phyloP scores from a whole-genome alignment of 495 filamentous ascomycete genomes.

The Lepraria neglecta region DNA sequence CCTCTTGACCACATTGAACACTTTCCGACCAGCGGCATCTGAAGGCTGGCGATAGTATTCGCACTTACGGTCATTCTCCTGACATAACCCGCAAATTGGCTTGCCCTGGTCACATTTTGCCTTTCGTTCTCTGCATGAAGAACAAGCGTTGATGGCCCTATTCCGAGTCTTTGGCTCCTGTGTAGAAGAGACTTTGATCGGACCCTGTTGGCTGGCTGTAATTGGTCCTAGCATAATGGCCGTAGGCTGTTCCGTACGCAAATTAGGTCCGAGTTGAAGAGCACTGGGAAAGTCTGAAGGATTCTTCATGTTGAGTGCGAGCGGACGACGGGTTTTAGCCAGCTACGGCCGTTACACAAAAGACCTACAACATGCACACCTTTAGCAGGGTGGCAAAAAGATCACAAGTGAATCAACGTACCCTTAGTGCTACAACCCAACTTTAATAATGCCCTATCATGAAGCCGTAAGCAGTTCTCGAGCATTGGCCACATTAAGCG shows the following conservation, averaged over 20 bases:
- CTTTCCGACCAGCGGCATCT: not conserved
- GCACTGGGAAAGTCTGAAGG: conserved; percentile 40
- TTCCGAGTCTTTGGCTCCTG: conserved; percentile 38
- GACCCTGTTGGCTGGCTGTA: not conserved
- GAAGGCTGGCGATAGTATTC: not conserved
- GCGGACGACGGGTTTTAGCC: not conserved
- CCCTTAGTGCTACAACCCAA: not conserved
- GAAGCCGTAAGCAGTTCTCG: not conserved
- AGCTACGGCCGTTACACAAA: not conserved
- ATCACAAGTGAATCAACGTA: no score
- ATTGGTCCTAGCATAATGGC: no score
- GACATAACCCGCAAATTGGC: conserved; percentile 14
- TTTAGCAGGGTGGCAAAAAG: no score
- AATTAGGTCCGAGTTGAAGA: not conserved
- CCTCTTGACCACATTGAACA: not conserved
- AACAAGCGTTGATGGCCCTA: conserved; percentile 61
- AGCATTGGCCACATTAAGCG: not conserved
- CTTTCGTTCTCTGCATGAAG: conserved; percentile 72
- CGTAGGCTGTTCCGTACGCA: no score
- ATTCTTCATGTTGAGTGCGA: conserved; percentile 3
- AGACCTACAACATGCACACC: no score
- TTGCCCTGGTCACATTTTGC: conserved; percentile 57
- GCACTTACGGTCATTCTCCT: not conserved
- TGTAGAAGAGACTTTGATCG: not conserved
- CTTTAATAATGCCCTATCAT: not conserved